Percentiles rank a stretch among this genome's conserved stretches.
Evolutionary conservation across 352 stramenopile genomes (phyloP).

Genomic region (Phytophthora colocasiae): DNA sequence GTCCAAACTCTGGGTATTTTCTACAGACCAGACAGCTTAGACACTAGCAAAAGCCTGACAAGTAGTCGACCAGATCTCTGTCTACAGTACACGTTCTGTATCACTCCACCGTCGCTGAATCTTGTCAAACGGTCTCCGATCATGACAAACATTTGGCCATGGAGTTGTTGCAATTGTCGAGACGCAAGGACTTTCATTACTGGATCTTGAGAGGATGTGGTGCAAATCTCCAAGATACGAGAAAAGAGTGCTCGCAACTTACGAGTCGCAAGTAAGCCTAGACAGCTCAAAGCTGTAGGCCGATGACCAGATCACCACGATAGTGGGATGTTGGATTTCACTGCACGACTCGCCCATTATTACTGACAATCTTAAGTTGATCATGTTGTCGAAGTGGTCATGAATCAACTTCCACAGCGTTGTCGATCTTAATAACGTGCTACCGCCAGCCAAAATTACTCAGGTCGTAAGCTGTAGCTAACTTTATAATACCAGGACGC

Average conservation of each 20-base stretch:
- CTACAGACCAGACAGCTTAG: conserved; percentile 17
- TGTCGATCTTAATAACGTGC: not conserved
- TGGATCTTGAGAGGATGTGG: conserved; percentile 11
- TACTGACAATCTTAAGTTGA: not conserved
- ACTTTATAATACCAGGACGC: conserved; percentile 8
- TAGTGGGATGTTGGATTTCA: conserved; percentile 1
- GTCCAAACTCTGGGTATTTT: conserved; percentile 5
- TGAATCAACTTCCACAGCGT: not conserved
- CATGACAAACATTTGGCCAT: too few relatives aligned
- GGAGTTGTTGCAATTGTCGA: not conserved
- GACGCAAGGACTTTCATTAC: not conserved
- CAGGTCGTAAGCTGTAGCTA: conserved; percentile 25
- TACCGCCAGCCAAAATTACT: not conserved
- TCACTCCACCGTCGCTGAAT: too few relatives aligned
- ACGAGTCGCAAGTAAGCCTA: too few relatives aligned
- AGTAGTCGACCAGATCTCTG: too few relatives aligned
- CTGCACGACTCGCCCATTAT: not conserved
- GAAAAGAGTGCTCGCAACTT: too few relatives aligned
- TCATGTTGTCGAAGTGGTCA: not conserved
- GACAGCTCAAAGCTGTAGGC: too few relatives aligned
- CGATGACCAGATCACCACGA: not conserved
- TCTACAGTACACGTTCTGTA: too few relatives aligned
- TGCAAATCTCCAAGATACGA: conserved; percentile 6
- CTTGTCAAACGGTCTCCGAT: too few relatives aligned
- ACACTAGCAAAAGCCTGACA: not conserved